phyloP scores from a whole-genome alignment of 2,329 filamentous ascomycete genomes.

The Alternaria sp. region DNA sequence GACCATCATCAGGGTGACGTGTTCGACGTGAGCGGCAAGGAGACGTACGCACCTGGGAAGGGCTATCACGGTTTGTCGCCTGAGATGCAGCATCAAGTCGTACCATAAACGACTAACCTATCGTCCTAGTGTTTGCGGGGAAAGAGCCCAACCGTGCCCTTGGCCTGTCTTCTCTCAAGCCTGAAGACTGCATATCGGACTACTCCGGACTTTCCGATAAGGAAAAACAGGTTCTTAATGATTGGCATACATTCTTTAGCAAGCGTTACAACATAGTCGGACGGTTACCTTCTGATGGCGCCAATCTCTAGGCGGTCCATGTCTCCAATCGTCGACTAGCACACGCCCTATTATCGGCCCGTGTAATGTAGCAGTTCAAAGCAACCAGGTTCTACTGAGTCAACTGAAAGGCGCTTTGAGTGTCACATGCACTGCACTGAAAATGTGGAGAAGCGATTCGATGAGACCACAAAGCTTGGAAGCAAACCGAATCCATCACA shows the following conservation, averaged over 20 bases:
- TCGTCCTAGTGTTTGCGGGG: constrained; percentile 82
- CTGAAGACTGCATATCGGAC: constrained; percentile 79
- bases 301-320: constrained; percentile 18
- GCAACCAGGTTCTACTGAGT: not conserved
- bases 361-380: not conserved
- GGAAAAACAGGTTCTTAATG: constrained; percentile 81
- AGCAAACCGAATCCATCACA: not conserved
- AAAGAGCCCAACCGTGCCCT: constrained; percentile 95
- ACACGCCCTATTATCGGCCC: not conserved
- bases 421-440: not conserved
- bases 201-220: constrained; percentile 85
- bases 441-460: not conserved
- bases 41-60: constrained; percentile 80
- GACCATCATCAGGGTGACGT: constrained; percentile 72
- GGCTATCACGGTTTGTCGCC: constrained; percentile 79
- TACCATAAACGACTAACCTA: constrained; percentile 7
- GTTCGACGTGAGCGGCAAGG: constrained; percentile 92
- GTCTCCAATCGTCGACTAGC: not conserved
- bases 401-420: not conserved
- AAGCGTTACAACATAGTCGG: constrained; percentile 95
- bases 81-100: not conserved
- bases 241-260: constrained; percentile 96
- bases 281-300: constrained; percentile 32
- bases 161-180: constrained; percentile 82
- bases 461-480: not conserved